Evolutionary conservation across 2,329 filamentous ascomycete species (phyloP), one percentile per base, ranked within the genome.

Genomic region (Colletotrichum sp.): DNA sequence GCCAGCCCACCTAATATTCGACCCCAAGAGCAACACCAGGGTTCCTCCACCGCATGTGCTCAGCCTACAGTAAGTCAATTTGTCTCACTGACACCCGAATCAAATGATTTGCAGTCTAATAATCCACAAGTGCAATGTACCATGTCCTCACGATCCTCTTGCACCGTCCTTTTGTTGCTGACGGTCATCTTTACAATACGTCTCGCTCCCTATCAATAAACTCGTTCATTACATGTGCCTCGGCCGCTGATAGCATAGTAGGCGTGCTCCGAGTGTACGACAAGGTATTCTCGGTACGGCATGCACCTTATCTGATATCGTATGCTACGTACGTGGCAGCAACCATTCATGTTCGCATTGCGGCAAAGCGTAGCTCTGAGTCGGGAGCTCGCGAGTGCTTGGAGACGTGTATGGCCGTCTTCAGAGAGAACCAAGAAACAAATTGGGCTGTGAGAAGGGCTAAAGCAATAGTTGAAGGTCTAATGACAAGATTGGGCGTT

Each of bases 261-360:
- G 80, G 82, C 5, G 79, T 90, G 0, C 78, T 90, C 0, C 83
- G 85, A 24, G 81, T 83, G 7, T 90, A 90, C 60, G 83, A 89
- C 28, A 80, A 81, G 34, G 82, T 85, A 0, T 90, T 89, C 55
- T 87, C 86, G 1, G 83, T 90, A 3, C 81, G 83, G 13, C 81
- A 85, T 13, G 88, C 89, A 0, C 90, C 90, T 0, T 91, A 91
- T 71, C 81, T 91, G 2, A 86, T 91, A 21, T 89, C 88, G 0
- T 92, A 92, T 79, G 88, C 90, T 0, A 90, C 88, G 0, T 92
- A 91, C 73, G 88, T 90, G 1, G 86, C 86, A 6, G 89, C 88
- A 0, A 91, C 89, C 0, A 90, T 91, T 21, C 86, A 89, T 67
- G 87, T 86, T 1, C 88, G 89, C 5, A 87, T 89, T 8, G 88